Percentiles rank a stretch among this genome's conserved stretches.
Evolutionary conservation across 768 basidiomycete genomes (phyloP).

Genomic region (Russula olivacea): DNA sequence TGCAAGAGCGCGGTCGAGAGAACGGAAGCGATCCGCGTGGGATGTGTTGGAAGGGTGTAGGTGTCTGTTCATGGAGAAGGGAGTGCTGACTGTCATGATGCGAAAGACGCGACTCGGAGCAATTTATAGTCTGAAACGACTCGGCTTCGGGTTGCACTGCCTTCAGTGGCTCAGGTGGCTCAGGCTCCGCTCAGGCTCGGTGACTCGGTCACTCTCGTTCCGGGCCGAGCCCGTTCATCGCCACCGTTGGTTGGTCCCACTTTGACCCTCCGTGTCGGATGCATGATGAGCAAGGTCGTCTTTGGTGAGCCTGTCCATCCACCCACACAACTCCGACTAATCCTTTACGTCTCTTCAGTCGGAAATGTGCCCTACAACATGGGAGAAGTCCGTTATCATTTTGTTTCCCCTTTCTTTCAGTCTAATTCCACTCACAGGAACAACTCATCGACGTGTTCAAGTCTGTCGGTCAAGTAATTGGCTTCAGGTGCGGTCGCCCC

Average conservation of each 20-base stretch:
- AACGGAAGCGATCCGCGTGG: constrained; percentile 9
- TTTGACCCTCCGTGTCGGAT: no score
- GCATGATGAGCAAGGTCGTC: constrained; percentile 61
- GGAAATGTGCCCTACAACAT: constrained; percentile 90
- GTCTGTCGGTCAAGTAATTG: constrained; percentile 80
- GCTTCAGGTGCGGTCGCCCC: constrained; percentile 58
- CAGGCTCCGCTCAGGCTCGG: neutral
- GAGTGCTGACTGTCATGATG: constrained; percentile 20
- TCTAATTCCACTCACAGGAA: constrained; percentile 40
- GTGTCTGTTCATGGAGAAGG: constrained; percentile 11
- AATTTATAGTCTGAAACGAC: neutral
- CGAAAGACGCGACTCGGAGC: neutral
- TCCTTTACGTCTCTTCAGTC: constrained; percentile 38
- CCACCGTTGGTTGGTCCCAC: neutral
- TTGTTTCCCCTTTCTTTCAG: neutral
- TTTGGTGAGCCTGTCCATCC: constrained; percentile 39
- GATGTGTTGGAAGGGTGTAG: neutral
- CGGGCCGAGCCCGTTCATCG: neutral
- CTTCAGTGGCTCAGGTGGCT: neutral
- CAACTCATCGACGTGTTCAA: constrained; percentile 86
- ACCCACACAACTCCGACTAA: neutral
- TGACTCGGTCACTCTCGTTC: neutral
- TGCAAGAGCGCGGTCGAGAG: constrained; percentile 24
- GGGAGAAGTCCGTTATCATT: constrained; percentile 50
- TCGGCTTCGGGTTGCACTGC: neutral